Base-by-base conservation (phyloP, 805 yeast genomes). In the Lachancea thermotolerans region DNA sequence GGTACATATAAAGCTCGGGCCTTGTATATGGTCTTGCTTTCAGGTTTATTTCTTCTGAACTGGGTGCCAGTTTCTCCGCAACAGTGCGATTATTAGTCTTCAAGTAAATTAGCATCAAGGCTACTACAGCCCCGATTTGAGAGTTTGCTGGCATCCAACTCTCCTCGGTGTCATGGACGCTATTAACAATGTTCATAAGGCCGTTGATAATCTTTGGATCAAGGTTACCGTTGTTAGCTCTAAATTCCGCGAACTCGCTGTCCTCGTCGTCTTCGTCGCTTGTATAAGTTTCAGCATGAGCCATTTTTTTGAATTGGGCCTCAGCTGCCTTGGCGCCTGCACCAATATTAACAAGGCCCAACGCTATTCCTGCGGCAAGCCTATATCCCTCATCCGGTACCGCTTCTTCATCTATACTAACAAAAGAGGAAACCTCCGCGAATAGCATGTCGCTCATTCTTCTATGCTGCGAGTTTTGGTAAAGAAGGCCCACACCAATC, bases 401-500 rank as follows among this genome's bases (percentile, higher is more conserved):
- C 28, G 68, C 49, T 42, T 71, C 72, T 35, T 81, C 90, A 49
- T 78, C 78, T 4, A 81, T 71, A 2, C 73, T 66, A 3, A 81
- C 74, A 33, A 56, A 49, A 2, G 64, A 53, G 18, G 73, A 73
- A 1, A 91, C 68, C 57, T 91, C 96, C 0, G 84, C 72, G 15
- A 85, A 65, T 35, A 90, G 67, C 31, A 86, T 76, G 48, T 85
- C 93, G 46, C 90, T 82, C 89, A 91, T 85, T 52, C 95, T 72
- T 38, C 95, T 74, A 58, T 89, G 95, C 50, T 81, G 89, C 4
- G 88, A 77, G 42, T 77, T 85, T 42, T 80, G 67, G 56, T 88
- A 90, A 6, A 95, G 68, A 44, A 95, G 68, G 0, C 99, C 99
- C 45, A 93, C 78, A 0, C 98, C 96, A 40, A 93, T 69, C 27